These are phyloP conservation scores for Flueggea neowawraea DNA, from an alignment of 441 rosid species.

Conservation along the genomic window DNA sequence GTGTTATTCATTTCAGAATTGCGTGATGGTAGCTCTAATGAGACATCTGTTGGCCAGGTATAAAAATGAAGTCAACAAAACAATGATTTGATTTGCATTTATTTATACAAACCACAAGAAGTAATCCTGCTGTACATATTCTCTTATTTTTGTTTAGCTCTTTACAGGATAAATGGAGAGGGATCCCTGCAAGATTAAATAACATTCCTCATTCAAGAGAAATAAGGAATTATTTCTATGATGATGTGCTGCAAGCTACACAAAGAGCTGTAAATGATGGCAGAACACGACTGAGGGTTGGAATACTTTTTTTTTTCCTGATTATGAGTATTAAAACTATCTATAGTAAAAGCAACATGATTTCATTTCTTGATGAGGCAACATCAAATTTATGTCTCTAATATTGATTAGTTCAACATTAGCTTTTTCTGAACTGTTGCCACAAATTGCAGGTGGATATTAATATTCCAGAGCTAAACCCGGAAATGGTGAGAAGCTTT, in stretches of 20 bases:
- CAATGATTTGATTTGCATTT: not conserved
- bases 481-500: constrained; percentile 70
- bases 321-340: too few relatives aligned
- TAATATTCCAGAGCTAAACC: constrained; percentile 90
- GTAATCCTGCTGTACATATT: constrained; percentile 15
- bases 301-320: not conserved
- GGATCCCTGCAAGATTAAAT: constrained; percentile 90
- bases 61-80: not conserved
- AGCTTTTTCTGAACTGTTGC: not conserved
- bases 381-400: constrained; percentile 4
- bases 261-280: constrained; percentile 73
- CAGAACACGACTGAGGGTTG: constrained; percentile 72
- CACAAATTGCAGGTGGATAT: constrained; percentile 71
- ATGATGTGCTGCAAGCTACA: constrained; percentile 83
- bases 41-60: constrained; percentile 50
- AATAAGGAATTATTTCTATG: constrained; percentile 84
- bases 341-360: too few relatives aligned
- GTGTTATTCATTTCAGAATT: constrained; percentile 28
- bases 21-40: constrained; percentile 27
- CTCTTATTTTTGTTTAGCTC: constrained; percentile 31
- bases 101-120: constrained; percentile 1
- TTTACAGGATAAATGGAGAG: constrained; percentile 84
- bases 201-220: constrained; percentile 96
- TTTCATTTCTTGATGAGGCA: too few relatives aligned
- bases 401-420: not conserved